phyloP scores from a whole-genome alignment of 306 rosid species.

The Cicer arietinum region DNA sequence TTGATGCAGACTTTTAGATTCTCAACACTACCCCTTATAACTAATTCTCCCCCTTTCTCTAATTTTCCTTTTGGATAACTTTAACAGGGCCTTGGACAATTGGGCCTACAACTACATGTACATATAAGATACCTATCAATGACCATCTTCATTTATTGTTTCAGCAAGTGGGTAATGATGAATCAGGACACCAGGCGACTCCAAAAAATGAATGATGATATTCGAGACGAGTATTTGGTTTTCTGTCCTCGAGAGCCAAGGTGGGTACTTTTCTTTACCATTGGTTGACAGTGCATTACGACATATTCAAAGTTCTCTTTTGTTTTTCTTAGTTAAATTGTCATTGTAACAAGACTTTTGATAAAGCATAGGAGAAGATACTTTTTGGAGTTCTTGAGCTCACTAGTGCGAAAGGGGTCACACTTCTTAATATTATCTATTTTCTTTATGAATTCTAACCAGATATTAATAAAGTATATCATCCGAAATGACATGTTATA shows the following conservation, averaged over 20 bases:
- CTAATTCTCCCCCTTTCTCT: too few species aligned
- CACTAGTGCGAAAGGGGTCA: background rate
- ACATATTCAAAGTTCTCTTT: background rate
- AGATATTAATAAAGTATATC: constrained; percentile 10
- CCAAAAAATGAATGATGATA: constrained; percentile 82
- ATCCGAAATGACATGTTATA: background rate
- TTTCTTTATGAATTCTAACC: background rate
- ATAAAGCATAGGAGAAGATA: constrained; percentile 21
- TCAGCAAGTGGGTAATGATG: constrained; percentile 99
- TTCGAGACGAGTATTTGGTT: constrained; percentile 74
- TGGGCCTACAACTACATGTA: too few species aligned
- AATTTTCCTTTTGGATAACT: too few species aligned
- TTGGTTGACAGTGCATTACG: constrained; percentile 26
- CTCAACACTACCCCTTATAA: too few species aligned
- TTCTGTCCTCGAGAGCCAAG: constrained; percentile 80
- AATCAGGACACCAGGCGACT: constrained; percentile 87
- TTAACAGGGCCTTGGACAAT: too few species aligned
- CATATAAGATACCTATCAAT: background rate
- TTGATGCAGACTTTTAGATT: background rate
- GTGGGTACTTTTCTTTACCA: constrained; percentile 48
- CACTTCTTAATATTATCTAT: background rate
- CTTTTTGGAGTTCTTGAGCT: background rate
- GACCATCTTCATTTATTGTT: constrained; percentile 46
- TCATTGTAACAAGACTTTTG: constrained; percentile 1
- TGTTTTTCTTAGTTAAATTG: constrained; percentile 15